Evolutionary conservation across 108 stramenopile genomes (phyloP).

Genomic region (Thalassiosira profunda): DNA sequence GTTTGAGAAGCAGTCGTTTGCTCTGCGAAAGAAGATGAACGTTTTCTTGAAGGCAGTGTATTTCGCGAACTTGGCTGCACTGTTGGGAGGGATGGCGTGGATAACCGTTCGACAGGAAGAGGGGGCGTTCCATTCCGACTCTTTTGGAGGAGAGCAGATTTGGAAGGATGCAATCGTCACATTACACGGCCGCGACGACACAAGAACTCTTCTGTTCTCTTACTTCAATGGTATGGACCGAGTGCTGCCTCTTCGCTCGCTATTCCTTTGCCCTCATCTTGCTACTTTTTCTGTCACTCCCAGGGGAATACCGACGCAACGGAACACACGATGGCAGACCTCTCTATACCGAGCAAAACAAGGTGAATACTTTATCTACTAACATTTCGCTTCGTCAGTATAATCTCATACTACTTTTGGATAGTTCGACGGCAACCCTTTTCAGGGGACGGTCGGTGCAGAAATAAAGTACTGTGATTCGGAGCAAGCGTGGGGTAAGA

Average conservation of each 20-base stretch:
- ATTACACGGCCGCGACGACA: not conserved
- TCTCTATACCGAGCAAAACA: slow-evolving; percentile 35
- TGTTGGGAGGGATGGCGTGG: slow-evolving; percentile 19
- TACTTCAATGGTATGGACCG: slow-evolving; percentile 51
- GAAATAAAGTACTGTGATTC: slow-evolving; percentile 28
- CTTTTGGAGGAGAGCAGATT: slow-evolving; percentile 20
- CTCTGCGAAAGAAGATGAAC: slow-evolving; percentile 17
- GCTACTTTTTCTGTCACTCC: too few species aligned
- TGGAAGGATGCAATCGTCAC: slow-evolving; percentile 28
- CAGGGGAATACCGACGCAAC: slow-evolving; percentile 23
- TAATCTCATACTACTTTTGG: too few species aligned
- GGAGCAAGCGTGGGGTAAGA: slow-evolving; percentile 29
- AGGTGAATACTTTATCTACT: too few species aligned
- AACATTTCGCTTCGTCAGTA: too few species aligned
- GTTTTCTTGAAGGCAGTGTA: slow-evolving; percentile 23
- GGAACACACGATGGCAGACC: slow-evolving; percentile 13
- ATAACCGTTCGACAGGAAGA: slow-evolving; percentile 6
- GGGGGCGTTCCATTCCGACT: slow-evolving; percentile 9
- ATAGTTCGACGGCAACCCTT: not conserved
- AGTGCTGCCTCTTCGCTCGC: too few species aligned
- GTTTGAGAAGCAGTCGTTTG: slow-evolving; percentile 22
- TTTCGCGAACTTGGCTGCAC: slow-evolving; percentile 14
- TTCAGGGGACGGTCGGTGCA: slow-evolving; percentile 9
- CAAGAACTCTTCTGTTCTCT: slow-evolving; percentile 17
- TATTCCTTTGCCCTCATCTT: too few species aligned